These are phyloP conservation scores for Penicillium soppii DNA, from an alignment of 495 filamentous ascomycete species.

Conservation along the genomic window DNA sequence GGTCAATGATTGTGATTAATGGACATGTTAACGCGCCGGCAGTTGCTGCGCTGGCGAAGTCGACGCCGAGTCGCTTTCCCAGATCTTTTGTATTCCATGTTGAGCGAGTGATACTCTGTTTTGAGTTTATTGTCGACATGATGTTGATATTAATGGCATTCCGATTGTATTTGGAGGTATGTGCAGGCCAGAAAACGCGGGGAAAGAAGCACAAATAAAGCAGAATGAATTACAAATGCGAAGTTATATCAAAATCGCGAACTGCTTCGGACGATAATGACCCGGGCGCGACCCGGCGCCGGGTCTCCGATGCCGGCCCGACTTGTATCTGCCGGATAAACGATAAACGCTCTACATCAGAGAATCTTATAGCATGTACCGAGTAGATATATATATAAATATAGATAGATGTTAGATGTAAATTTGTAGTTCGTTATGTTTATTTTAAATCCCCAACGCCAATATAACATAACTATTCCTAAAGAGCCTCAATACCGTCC, in stretches of 20 bases:
- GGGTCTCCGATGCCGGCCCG: slow-evolving; percentile 38
- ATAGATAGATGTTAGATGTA: too few relatives aligned
- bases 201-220: slow-evolving; percentile 14
- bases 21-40: slow-evolving; percentile 86
- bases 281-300: slow-evolving; percentile 22
- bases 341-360: too few relatives aligned
- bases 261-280: slow-evolving; percentile 33
- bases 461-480: too few relatives aligned
- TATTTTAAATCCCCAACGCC: slow-evolving; percentile 21
- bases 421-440: slow-evolving; percentile 11
- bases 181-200: too few relatives aligned
- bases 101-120: slow-evolving; percentile 12
- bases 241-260: slow-evolving; percentile 3
- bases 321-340: slow-evolving; percentile 20
- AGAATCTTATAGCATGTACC: too few relatives aligned
- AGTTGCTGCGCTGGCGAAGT: slow-evolving; percentile 67
- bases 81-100: slow-evolving; percentile 80
- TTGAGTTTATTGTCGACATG: slow-evolving; percentile 24
- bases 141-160: slow-evolving; percentile 29
- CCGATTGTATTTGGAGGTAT: too few relatives aligned
- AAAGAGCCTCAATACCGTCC: slow-evolving; percentile 69
- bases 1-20: slow-evolving; percentile 86
- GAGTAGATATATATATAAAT: too few relatives aligned
- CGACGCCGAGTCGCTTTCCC: slow-evolving; percentile 65
- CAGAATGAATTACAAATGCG: slow-evolving; percentile 19